phyloP scores from a whole-genome alignment of 2,329 filamentous ascomycete species.

The Amesomyces nigricolor region DNA sequence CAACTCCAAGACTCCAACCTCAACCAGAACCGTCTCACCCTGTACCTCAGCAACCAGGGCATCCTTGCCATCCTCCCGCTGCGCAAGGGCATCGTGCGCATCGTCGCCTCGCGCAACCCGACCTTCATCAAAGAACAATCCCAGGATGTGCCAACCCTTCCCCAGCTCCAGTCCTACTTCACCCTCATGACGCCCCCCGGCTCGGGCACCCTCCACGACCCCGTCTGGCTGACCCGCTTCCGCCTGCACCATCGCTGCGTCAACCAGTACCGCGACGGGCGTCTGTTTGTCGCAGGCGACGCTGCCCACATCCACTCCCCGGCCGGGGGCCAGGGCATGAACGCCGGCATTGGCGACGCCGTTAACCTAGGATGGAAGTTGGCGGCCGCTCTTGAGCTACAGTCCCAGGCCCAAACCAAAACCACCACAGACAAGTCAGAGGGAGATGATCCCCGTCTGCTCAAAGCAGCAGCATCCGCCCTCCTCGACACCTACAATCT shows the following conservation, averaged over 20 bases:
- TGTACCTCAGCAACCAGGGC: conserved; percentile 29
- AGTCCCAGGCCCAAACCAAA: conserved; percentile 20
- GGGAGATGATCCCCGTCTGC: background rate
- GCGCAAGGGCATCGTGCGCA: conserved; percentile 25
- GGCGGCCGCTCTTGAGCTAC: conserved; percentile 35
- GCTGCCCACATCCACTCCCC: conserved; percentile 53
- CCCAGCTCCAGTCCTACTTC: conserved; percentile 32
- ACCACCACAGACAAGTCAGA: background rate
- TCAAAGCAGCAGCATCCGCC: conserved; percentile 21
- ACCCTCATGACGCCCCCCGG: conserved; percentile 27
- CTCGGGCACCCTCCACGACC: conserved; percentile 27
- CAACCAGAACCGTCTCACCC: conserved; percentile 11
- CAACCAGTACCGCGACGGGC: conserved; percentile 39
- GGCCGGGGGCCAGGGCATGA: conserved; percentile 52
- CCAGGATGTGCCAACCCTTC: conserved; percentile 25
- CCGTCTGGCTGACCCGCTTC: conserved; percentile 41
- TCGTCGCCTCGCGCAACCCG: conserved; percentile 24
- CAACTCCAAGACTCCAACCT: conserved; percentile 25
- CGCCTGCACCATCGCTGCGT: conserved; percentile 40
- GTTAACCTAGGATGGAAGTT: conserved; percentile 53
- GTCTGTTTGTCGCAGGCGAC: conserved; percentile 51
- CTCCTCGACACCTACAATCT: conserved; percentile 36
- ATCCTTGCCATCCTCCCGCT: conserved; percentile 36
- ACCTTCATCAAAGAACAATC: conserved; percentile 2
- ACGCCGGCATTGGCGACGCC: conserved; percentile 50